Base-by-base conservation (phyloP, 352 stramenopile genomes). In the Phytophthora idaei region DNA sequence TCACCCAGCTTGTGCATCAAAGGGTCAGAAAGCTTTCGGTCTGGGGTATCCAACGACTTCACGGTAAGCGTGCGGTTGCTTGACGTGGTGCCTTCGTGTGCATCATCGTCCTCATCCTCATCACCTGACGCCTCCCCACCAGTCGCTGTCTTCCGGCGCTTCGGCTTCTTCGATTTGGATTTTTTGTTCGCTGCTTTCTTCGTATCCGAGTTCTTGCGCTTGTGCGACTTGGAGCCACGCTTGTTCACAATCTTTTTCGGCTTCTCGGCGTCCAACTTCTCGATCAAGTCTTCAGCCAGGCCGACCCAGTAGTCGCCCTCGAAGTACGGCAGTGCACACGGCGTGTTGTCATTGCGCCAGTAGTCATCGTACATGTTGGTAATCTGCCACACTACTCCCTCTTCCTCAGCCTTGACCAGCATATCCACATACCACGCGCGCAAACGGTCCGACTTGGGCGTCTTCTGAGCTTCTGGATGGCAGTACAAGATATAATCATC, bases 401-500 rank as follows among this genome's bases (percentile, higher is more conserved):
- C 83, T 15, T 92, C 77, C 47, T 97, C 74, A 4, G 90, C 91
- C 44, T 90, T 86, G 12, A 90, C 80, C 28, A 98, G 67, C 80
- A 98, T 97, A 42, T 95, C 83, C 17, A 92, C 80, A 57, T 98
- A 98, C 96, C 96, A 99, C 31, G 98, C 86, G 21, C 97, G 92
- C 21, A 99, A 81, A n/a, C 97, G 94, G 58, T 99, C 96, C 46
- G 98, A 98, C 70, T 98, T 99, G 0, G 98, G 98, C 8, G 95
- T 99, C 83, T 99, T 99, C 77, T 99, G 98, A 12, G 98, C 85
- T 71, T 98, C 90, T 2, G 98, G 98, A 74, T 99, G 98, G 61
- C 97, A 98, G 71, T 99, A 99, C 52, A 99, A 80, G 61, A 99
- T 99, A 71, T 99, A 99, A 74, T 99, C 98, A 71, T 99, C 98